Conservation (phyloP, 164 flowering plant genomes). For the Umbellularia californica region DNA sequence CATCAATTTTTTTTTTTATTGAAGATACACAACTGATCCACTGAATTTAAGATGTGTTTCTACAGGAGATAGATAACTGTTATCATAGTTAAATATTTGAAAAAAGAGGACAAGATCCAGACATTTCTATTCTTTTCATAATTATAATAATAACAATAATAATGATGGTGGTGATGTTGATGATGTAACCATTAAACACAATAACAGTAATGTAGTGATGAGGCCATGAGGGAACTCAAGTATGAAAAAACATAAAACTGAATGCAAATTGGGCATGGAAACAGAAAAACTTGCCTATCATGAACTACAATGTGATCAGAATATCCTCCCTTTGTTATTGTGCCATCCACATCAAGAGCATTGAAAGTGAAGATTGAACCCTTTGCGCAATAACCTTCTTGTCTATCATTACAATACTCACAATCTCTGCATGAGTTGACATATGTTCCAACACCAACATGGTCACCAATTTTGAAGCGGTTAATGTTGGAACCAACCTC, state of each 20-base stretch:
- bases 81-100: no score
- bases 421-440: constrained; percentile 82
- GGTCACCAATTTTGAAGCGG: constrained; percentile 72
- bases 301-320: constrained; percentile 64
- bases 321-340: constrained; percentile 83
- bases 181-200: no score
- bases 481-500: constrained; percentile 62
- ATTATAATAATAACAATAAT: no score
- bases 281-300: constrained; percentile 40
- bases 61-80: no score
- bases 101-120: no score
- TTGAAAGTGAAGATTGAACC: constrained; percentile 56
- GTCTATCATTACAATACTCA: constrained; percentile 52
- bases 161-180: no score
- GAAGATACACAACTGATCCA: background rate
- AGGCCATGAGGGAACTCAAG: no score
- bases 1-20: background rate
- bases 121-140: no score
- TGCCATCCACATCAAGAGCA: constrained; percentile 65
- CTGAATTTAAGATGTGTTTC: no score
- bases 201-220: no score
- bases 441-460: constrained; percentile 83
- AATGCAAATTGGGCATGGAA: background rate
- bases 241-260: background rate
- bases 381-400: constrained; percentile 54